phyloP scores from a whole-genome alignment of 2,329 filamentous ascomycete species.

The Alternaria triticina region DNA sequence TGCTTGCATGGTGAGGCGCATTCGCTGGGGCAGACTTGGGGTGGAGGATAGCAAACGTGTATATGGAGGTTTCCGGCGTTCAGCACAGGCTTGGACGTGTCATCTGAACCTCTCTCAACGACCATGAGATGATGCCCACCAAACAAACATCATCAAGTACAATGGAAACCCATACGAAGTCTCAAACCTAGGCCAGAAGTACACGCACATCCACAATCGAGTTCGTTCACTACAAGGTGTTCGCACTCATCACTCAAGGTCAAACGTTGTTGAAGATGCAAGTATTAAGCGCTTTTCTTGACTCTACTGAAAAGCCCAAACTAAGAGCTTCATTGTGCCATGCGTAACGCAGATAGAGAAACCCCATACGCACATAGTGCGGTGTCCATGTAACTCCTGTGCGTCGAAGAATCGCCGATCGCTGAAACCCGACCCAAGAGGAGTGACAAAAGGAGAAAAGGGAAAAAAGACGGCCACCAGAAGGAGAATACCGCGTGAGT shows the following conservation, averaged over 20 bases:
- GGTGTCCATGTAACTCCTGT: constrained; percentile 28
- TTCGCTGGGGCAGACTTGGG: neutral
- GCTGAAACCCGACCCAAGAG: constrained; percentile 6
- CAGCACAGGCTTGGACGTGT: neutral
- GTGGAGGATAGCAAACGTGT: neutral
- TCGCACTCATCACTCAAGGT: neutral
- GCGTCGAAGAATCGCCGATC: constrained; percentile 17
- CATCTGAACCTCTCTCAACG: neutral
- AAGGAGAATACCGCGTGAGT: constrained; percentile 14
- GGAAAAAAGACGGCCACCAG: constrained; percentile 13
- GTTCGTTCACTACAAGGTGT: neutral
- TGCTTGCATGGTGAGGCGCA: constrained; percentile 4
- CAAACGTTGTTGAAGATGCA: constrained; percentile 16
- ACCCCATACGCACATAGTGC: constrained; percentile 21
- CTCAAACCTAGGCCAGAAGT: neutral
- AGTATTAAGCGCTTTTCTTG: constrained; percentile 34
- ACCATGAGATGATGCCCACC: neutral
- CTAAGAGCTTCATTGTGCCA: constrained; percentile 8
- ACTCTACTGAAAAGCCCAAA: constrained; percentile 15
- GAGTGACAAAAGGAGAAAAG: constrained; percentile 18
- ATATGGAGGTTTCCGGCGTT: neutral
- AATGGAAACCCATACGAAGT: neutral
- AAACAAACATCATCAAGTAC: neutral
- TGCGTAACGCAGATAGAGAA: constrained; percentile 11
- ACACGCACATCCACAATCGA: neutral